Evolutionary conservation across 768 basidiomycete species (phyloP), one percentile per base, ranked within the genome.

Genomic region (Pleurotus tuber-regium): DNA sequence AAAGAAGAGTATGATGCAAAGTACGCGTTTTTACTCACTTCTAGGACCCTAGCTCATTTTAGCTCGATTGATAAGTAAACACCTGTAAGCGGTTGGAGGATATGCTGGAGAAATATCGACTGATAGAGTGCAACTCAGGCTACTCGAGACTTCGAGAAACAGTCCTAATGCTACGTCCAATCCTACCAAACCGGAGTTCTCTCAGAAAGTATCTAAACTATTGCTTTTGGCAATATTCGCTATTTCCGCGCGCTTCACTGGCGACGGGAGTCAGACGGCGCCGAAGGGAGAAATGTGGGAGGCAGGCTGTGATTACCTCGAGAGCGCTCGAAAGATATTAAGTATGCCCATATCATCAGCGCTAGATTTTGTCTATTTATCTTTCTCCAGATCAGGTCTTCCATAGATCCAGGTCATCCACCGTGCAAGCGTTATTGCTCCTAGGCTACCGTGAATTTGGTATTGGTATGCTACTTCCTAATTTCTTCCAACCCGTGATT

Each of bases 401-500:
- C 49, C 84, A 88, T 54, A 78, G 78, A 43, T 84, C 81, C 49
- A 75, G 86, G 26, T 79, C 83, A 28, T 85, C 89, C 3, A 89
- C 88, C 0, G 88, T 89, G 19, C 92, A 95, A 62, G 79, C 91
- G 1, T 66, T 94, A 11, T 72, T 95, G 38, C 77, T 95, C 10
- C 67, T 93, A 10, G 89, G 89, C 1, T 82, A 89, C 63, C 79
- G 91, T 4, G 91, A 94, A 70, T 87, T 92, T 62, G 93, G 93
- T 11, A 85, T 91, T 29, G 90, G 71, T 70, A 55, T 6, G 61
- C 21, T 28, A 10, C 21, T 25, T 7, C 39, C 28, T 11, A 12
- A 23, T 11, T 4, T 29, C 30, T 53, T 31, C 9, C 21, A 19
- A 35, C 9, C 44, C 6, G n/a, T 14, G 18, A 6, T 52, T 53